Evolutionary conservation across 2,329 filamentous ascomycete species (phyloP), one percentile per base, ranked within the genome.

Genomic region (Dendryphion nanum): DNA sequence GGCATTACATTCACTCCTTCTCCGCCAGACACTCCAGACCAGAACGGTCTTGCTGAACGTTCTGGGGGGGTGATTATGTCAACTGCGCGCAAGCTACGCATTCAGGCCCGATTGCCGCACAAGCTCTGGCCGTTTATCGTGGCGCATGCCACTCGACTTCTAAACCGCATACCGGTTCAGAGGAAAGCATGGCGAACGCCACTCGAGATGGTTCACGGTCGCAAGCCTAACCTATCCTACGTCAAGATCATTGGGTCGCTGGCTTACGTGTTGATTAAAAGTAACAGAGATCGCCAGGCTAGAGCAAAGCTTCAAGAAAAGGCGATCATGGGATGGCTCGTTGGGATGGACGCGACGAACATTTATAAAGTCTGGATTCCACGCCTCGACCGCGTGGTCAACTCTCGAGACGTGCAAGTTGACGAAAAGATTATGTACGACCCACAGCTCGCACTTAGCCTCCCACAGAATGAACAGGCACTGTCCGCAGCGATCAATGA

Each of bases 11-110:
- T 41, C 18, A 31, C 23, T 12, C 33, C 26, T 16, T 37, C 38
- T 24, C 33, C 28, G 15, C 33, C 38, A 18, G 34, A 41, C 24
- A 41, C 38, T 30, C 38, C 14, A 26, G 33, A 30, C 14, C 35
- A 41, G 38, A 41, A 41, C 34, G 38, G 38, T 24, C 26, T 17
- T 33, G 38, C 38, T n/a, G 35, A 41, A 32, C 38, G 34, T 38
- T 41, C 38, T 37, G 24, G 38, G 38, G 38, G 34, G 33, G 34
- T 31, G 20, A 41, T 37, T 16, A 41, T 37, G 15, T 5, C 23
- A 31, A 38, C 14, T 6, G 24, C 35, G 12, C 35, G 35, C 24
- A 18, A 21, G 7, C 7, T 24, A n/a, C 21, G 21, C 7, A 7
- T 24, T n/a, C 7, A 24, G 7, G 21, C 21, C 21, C 7, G n/a